Evolutionary conservation across 2,329 filamentous ascomycete species (phyloP), one percentile per base, ranked within the genome.

Genomic region (Trematosphaeria pertusa): DNA sequence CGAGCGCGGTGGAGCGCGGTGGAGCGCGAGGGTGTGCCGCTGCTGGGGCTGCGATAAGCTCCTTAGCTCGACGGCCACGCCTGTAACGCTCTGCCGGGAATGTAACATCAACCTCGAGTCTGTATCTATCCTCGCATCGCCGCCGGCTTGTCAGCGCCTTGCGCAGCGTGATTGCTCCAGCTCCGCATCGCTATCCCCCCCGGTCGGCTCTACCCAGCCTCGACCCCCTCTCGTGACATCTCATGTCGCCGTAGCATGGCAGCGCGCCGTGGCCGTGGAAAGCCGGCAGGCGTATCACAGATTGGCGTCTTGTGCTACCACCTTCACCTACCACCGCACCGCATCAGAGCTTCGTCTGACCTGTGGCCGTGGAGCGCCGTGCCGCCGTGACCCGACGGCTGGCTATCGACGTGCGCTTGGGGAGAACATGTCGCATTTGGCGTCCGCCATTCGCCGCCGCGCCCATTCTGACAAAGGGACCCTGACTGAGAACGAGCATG

Each of bases 251-350:
- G 63, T 67, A 59, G 54, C 59, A 65, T 60, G 42, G 55, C 51
- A 56, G 46, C 46, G 42, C 34, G 42, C 46, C 30, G 35, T 30
- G 45, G 33, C 28, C 26, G 15, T 36, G n/a, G n/a, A n/a, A n/a
- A n/a, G n/a, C n/a, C n/a, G n/a, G n/a, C n/a, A n/a, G n/a, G n/a
- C n/a, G n/a, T 39, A 33, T 52, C 38, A 22, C 36, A 37, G 58
- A 65, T 62, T 59, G 56, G 53, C 58, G 54, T 49, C 59, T 64
- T 62, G 65, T 65, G 65, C 52, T 18, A 64, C 65, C 54, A 65
- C 44, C 58, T 59, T 63, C 56, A 62, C 64, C 37, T 40, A 54
- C 57, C 63, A 60, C 62, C 37, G 54, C 52, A 59, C 47, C 54
- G 49, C 58, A 57, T 57, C 47, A n/a, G 43, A 56, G 37, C 44